phyloP scores from a whole-genome alignment of 2,329 filamentous ascomycete genomes.

The Macrophomina tecta region DNA sequence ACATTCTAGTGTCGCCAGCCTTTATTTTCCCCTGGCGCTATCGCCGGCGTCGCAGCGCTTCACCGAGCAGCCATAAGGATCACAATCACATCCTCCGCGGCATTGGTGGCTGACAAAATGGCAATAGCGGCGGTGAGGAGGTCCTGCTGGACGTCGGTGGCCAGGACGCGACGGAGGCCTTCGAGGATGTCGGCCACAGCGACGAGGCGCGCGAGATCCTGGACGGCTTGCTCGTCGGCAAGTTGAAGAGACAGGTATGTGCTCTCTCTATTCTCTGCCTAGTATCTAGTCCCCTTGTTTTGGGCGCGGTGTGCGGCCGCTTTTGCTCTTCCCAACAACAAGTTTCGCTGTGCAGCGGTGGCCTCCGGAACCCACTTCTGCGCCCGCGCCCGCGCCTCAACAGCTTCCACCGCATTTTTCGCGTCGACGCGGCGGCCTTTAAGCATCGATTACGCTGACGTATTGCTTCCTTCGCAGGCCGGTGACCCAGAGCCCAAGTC shows the following conservation, averaged over 20 bases:
- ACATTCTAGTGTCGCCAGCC: too few species aligned
- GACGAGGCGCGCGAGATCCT: conserved; percentile 98
- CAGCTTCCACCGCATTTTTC: not conserved
- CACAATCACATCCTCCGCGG: not conserved
- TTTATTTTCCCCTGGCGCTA: too few species aligned
- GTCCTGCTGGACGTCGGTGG: conserved; percentile 95
- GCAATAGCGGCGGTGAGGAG: conserved; percentile 89
- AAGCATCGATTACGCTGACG: not conserved
- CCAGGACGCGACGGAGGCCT: conserved; percentile 95
- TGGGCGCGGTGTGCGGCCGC: not conserved
- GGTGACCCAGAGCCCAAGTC: conserved; percentile 79
- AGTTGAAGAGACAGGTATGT: conserved; percentile 45
- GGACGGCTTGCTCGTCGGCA: conserved; percentile 54
- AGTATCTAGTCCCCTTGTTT: not conserved
- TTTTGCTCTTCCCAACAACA: not conserved
- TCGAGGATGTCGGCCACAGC: conserved; percentile 98
- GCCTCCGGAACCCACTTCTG: conserved; percentile 1
- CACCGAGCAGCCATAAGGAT: too few species aligned
- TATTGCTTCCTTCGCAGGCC: conserved; percentile 56
- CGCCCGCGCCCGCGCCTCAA: not conserved
- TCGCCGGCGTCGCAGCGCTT: too few species aligned
- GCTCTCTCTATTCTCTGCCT: not conserved
- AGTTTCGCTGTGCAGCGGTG: not conserved
- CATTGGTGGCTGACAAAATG: conserved; percentile 8
- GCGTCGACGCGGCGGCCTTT: too few species aligned